Evolutionary conservation across 345 rosid genomes (phyloP).

Genomic region (Brassica carinata): DNA sequence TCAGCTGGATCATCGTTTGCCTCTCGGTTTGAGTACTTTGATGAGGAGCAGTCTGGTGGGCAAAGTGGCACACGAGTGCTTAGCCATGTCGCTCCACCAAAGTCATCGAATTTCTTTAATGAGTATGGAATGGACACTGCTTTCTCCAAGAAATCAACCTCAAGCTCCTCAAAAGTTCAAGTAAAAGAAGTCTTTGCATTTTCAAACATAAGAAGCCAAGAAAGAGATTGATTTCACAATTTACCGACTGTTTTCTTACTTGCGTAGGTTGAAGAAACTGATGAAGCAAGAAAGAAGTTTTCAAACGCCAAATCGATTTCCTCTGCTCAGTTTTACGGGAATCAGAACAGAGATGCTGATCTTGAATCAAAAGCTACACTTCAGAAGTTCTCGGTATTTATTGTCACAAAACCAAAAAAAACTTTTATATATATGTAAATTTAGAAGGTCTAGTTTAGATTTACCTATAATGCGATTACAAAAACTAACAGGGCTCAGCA

Average conservation of each 20-base stretch:
- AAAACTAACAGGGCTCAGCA: slow-evolving; percentile 63
- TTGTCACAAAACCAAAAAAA: slow-evolving; percentile 29
- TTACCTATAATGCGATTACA: neutral
- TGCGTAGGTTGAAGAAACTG: slow-evolving; percentile 74
- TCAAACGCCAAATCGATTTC: slow-evolving; percentile 95
- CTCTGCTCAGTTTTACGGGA: slow-evolving; percentile 90
- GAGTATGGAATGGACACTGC: slow-evolving; percentile 88
- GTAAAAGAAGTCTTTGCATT: slow-evolving; percentile 39
- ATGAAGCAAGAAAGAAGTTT: slow-evolving; percentile 97
- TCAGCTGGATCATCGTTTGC: slow-evolving; percentile 54
- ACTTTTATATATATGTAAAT: neutral
- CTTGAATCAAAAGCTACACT: slow-evolving; percentile 76
- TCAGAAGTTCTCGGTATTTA: slow-evolving; percentile 79
- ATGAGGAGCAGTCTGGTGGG: slow-evolving; percentile 60
- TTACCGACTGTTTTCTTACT: neutral
- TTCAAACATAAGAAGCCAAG: neutral
- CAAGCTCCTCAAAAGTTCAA: slow-evolving; percentile 67
- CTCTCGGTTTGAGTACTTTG: slow-evolving; percentile 95
- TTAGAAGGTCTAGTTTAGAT: neutral
- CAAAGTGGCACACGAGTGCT: slow-evolving; percentile 66
- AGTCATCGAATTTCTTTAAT: slow-evolving; percentile 83
- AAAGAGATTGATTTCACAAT: neutral
- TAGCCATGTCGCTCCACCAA: slow-evolving; percentile 94
- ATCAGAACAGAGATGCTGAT: slow-evolving; percentile 58
- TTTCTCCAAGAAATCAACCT: slow-evolving; percentile 62